Percentiles rank a stretch among this genome's conserved stretches.
These are phyloP conservation scores for Talaromyces nanjingensis DNA, from an alignment of 495 filamentous ascomycete genomes.

Conservation along the genomic window DNA sequence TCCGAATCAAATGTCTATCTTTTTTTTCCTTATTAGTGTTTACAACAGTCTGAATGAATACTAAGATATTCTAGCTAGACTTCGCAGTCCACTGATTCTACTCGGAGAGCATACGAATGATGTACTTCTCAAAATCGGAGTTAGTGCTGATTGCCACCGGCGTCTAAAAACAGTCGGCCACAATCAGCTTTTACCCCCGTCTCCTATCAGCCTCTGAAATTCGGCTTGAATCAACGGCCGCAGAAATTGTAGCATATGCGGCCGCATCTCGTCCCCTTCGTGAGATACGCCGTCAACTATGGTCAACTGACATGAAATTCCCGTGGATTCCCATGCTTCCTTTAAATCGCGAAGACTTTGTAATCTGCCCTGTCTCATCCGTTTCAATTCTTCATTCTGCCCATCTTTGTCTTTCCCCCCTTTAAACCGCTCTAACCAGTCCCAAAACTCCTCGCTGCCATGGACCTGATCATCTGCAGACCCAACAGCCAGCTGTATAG, in stretches of 20 bases:
- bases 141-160: no score
- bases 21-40: no score
- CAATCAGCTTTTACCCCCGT: neutral
- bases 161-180: neutral
- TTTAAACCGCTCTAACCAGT: constrained; percentile 12
- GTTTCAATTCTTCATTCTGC: neutral
- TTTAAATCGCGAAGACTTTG: neutral
- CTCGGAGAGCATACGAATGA: no score
- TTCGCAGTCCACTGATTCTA: no score
- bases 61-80: no score
- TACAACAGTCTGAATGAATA: no score
- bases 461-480: constrained; percentile 12
- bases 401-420: neutral
- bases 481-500: constrained; percentile 19
- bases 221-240: neutral
- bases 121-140: no score
- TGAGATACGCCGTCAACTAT: neutral
- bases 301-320: neutral
- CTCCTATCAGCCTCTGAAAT: neutral
- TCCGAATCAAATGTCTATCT: no score
- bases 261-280: neutral
- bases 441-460: constrained; percentile 32
- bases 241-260: no score
- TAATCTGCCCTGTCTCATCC: neutral
- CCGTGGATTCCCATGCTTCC: neutral